phyloP scores from a whole-genome alignment of 2,329 filamentous ascomycete genomes.

The Ophiostoma triangulosporum region DNA sequence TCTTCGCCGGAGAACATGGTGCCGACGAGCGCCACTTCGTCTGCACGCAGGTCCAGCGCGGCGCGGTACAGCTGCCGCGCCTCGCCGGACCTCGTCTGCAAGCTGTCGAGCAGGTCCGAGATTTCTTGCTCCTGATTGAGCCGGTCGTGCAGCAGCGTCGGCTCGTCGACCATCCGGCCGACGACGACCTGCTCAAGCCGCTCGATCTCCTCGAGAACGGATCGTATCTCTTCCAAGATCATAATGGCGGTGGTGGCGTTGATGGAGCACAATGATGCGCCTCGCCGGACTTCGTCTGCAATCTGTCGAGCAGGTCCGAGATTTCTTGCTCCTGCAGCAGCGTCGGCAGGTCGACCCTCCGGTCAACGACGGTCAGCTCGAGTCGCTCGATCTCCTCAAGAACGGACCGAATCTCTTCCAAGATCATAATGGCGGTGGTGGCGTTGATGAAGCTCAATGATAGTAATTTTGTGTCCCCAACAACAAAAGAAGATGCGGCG shows the following conservation, averaged over 20 bases:
- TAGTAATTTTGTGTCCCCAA: no score
- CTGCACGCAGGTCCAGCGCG: conserved; percentile 53
- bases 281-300: conserved; percentile 71
- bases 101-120: conserved; percentile 70
- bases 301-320: conserved; percentile 70
- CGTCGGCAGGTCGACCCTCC: conserved; percentile 75
- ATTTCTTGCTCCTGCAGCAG: conserved; percentile 95
- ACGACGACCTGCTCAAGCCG: conserved; percentile 87
- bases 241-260: conserved; percentile 28
- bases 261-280: conserved; percentile 52
- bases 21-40: conserved; percentile 74
- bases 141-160: conserved; percentile 81
- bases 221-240: conserved; percentile 86
- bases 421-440: conserved; percentile 43
- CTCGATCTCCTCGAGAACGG: conserved; percentile 92
- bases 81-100: conserved; percentile 71
- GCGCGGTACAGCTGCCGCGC: conserved; percentile 78
- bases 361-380: conserved; percentile 85
- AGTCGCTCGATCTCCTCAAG: conserved; percentile 95
- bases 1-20: conserved; percentile 94
- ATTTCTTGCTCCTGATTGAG: conserved; percentile 89
- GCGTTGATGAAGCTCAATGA: conserved; percentile 26
- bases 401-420: conserved; percentile 87
- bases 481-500: no score
- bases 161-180: conserved; percentile 78